Conservation (phyloP, 1,139 yeast species). For the Suhomyces panamericanus region DNA sequence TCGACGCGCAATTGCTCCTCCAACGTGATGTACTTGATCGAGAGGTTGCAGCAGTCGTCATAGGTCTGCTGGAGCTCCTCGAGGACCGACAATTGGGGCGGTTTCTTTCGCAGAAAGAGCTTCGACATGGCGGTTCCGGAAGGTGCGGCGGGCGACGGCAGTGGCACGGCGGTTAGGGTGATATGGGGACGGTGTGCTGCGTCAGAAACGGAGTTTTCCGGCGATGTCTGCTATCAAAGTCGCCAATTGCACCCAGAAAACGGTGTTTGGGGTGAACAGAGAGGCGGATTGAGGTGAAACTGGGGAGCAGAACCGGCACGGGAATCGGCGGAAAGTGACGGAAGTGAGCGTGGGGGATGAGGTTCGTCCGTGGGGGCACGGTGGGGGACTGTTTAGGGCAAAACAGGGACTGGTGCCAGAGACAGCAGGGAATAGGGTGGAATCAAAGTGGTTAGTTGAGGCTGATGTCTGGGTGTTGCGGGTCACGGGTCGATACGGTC, state of each 20-base stretch:
- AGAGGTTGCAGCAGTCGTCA: constrained; percentile 58
- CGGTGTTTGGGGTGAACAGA: not conserved
- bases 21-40: constrained; percentile 54
- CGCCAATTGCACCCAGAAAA: constrained; percentile 1
- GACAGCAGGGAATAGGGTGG: not conserved
- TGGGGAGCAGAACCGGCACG: not conserved
- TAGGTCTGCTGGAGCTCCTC: constrained; percentile 63
- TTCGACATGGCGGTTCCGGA: constrained; percentile 44
- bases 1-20: constrained; percentile 56
- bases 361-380: not conserved
- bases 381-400: not conserved
- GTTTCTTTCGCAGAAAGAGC: constrained; percentile 53
- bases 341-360: constrained; percentile 1
- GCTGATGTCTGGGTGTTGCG: constrained; percentile 1
- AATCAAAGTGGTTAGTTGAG: constrained; percentile 1
- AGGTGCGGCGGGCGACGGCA: not conserved
- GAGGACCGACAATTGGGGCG: constrained; percentile 51
- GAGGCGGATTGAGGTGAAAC: not conserved
- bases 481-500: constrained; percentile 1
- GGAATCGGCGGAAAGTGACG: constrained; percentile 1
- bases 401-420: not conserved
- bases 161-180: not conserved
- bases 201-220: not conserved
- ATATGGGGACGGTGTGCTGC: not conserved
- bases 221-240: not conserved